These are phyloP conservation scores for Penicillium malachiteum DNA, from an alignment of 495 filamentous ascomycete species.

Conservation along the genomic window DNA sequence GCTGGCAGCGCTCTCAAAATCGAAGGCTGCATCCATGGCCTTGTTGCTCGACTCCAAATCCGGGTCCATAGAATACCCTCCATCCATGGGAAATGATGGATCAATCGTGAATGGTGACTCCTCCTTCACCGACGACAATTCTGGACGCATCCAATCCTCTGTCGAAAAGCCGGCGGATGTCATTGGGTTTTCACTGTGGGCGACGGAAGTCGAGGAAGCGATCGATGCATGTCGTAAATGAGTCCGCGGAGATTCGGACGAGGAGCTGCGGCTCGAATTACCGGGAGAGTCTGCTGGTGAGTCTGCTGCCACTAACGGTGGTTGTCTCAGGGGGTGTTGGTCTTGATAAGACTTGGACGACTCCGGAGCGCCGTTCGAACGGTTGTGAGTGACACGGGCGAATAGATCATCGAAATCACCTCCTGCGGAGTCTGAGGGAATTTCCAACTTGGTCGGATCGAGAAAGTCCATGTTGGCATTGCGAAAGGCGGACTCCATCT, in stretches of 20 bases:
- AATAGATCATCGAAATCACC: constrained; percentile 48
- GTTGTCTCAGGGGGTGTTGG: constrained; percentile 37
- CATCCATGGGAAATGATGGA: constrained; percentile 36
- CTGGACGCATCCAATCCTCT: constrained; percentile 45
- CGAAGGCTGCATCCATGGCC: constrained; percentile 64
- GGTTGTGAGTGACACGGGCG: constrained; percentile 31
- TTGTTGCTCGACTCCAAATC: constrained; percentile 58
- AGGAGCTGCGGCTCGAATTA: constrained; percentile 44
- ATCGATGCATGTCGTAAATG: constrained; percentile 40
- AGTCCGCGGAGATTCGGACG: constrained; percentile 43
- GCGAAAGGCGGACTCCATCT: constrained; percentile 44
- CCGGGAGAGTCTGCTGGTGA: constrained; percentile 46
- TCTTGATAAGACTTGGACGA: constrained; percentile 35
- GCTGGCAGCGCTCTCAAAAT: constrained; percentile 68
- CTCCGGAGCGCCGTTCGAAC: constrained; percentile 27
- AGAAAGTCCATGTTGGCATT: constrained; percentile 46
- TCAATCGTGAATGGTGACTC: constrained; percentile 43
- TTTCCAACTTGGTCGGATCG: constrained; percentile 36
- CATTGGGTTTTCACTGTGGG: constrained; percentile 40
- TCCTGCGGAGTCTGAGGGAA: constrained; percentile 38
- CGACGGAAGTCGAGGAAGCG: constrained; percentile 41
- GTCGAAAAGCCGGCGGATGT: constrained; percentile 34
- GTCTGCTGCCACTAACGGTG: constrained; percentile 34
- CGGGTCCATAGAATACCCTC: constrained; percentile 30
- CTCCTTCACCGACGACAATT: constrained; percentile 39